These are phyloP conservation scores for Neurospora sp. DNA, from an alignment of 495 filamentous ascomycete species.

Conservation along the genomic window DNA sequence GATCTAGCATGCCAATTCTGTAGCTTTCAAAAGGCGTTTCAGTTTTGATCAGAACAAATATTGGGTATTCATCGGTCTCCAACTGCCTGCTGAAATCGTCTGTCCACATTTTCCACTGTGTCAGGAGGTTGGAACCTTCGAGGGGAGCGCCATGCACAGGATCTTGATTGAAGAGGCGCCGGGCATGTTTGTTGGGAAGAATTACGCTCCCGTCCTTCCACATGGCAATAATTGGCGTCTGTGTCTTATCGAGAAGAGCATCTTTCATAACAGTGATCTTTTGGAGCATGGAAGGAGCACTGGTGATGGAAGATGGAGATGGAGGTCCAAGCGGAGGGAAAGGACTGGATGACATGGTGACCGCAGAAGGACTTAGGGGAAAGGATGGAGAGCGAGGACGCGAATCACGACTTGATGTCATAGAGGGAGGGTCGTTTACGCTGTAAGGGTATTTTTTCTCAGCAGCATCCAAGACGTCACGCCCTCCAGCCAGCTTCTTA, in stretches of 20 bases:
- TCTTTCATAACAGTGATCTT: constrained; percentile 62
- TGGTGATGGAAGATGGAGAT: constrained; percentile 31
- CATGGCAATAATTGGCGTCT: constrained; percentile 58
- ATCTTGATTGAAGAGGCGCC: constrained; percentile 37
- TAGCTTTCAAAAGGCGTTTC: constrained; percentile 41
- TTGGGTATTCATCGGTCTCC: constrained; percentile 47
- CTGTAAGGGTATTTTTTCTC: constrained; percentile 24
- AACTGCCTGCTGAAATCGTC: constrained; percentile 52
- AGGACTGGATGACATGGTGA: constrained; percentile 34
- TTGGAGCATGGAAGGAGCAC: constrained; percentile 47
- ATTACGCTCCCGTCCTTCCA: constrained; percentile 61
- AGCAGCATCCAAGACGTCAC: constrained; percentile 24
- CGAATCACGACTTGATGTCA: constrained; percentile 30
- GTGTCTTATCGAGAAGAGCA: constrained; percentile 56
- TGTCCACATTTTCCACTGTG: constrained; percentile 45
- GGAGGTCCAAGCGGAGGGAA: constrained; percentile 54
- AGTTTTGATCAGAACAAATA: constrained; percentile 45
- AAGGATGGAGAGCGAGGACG: constrained; percentile 21
- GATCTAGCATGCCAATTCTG: constrained; percentile 50
- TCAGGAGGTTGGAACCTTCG: constrained; percentile 43
- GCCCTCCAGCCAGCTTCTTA: constrained; percentile 20
- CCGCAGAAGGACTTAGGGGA: constrained; percentile 26
- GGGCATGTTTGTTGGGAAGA: constrained; percentile 52
- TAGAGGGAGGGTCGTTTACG: constrained; percentile 32
- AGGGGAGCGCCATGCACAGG: constrained; percentile 28